A percentile compares a stretch with the other conserved stretches of the same genome.
Conservation (phyloP, 2,329 filamentous ascomycete species). For the Sarocladium oryzae region DNA sequence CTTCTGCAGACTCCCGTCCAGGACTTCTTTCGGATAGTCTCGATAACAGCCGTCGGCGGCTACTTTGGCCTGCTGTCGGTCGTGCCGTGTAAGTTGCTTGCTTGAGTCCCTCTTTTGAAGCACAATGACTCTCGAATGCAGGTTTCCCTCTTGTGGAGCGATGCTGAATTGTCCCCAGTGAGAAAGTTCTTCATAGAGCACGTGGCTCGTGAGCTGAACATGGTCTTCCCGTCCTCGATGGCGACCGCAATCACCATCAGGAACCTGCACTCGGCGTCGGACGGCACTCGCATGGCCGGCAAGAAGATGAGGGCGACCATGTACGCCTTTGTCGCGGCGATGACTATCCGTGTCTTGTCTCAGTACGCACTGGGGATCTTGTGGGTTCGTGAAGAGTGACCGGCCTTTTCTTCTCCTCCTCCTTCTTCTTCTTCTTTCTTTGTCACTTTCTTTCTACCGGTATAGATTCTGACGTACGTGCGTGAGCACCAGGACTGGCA, state of each 20-base stretch:
- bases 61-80: constrained; percentile 11
- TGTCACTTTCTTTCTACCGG: too few relatives aligned
- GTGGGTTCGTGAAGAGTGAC: too few relatives aligned
- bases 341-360: constrained; percentile 9
- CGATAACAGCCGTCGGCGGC: constrained; percentile 8
- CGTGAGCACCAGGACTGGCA: constrained; percentile 8
- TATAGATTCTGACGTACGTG: too few relatives aligned
- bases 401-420: too few relatives aligned
- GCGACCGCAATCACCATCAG: constrained; percentile 10
- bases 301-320: constrained; percentile 11
- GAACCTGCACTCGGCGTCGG: constrained; percentile 11
- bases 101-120: too few relatives aligned
- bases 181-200: constrained; percentile 9
- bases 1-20: constrained; percentile 7
- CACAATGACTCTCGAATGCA: too few relatives aligned
- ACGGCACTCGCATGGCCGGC: constrained; percentile 3
- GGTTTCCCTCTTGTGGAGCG: too few relatives aligned
- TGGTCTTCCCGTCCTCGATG: constrained; percentile 11
- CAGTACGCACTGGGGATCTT: constrained; percentile 8
- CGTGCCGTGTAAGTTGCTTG: neutral
- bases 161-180: neutral
- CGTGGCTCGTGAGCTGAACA: constrained; percentile 8
- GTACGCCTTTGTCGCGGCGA: constrained; percentile 9
- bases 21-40: constrained; percentile 8
- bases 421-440: too few relatives aligned